Percentiles rank a stretch among this genome's conserved stretches.
phyloP scores from a whole-genome alignment of 257 asterid species.

The Orobanche coerulescens region DNA sequence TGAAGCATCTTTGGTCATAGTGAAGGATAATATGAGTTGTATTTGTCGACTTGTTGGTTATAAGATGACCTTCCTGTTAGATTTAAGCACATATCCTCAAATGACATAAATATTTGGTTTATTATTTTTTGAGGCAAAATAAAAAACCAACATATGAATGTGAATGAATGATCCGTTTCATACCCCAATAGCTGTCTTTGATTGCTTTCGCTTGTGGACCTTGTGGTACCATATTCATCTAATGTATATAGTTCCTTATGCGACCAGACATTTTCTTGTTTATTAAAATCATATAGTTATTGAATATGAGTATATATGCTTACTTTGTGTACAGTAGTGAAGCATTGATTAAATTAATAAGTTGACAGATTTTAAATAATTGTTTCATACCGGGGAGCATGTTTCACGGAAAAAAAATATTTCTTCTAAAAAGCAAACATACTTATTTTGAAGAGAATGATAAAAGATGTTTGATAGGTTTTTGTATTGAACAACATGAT shows the following conservation, averaged over 20 bases:
- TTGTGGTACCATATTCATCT: neutral
- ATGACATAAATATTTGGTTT: conserved; percentile 5
- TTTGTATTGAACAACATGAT: neutral
- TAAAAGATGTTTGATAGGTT: neutral
- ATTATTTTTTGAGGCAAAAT: neutral
- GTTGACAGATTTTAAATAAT: neutral
- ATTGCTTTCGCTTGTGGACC: neutral
- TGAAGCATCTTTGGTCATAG: conserved; percentile 4
- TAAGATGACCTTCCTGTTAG: neutral
- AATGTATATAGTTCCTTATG: neutral
- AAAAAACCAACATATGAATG: neutral
- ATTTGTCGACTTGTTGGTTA: conserved; percentile 2
- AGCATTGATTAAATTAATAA: neutral
- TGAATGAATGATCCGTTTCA: neutral
- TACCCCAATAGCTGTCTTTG: neutral
- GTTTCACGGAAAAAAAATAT: conserved; percentile 1
- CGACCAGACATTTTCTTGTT: neutral
- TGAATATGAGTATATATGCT: neutral
- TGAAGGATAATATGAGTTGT: neutral
- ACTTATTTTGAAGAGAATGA: neutral
- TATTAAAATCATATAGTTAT: neutral
- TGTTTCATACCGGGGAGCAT: neutral
- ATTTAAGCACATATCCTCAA: neutral
- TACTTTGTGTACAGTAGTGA: neutral
- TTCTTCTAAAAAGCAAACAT: neutral